Percentiles rank a stretch among this genome's conserved stretches.
Conservation (phyloP, 1,139 yeast species). For the Scheffersomyces segobiensis region DNA sequence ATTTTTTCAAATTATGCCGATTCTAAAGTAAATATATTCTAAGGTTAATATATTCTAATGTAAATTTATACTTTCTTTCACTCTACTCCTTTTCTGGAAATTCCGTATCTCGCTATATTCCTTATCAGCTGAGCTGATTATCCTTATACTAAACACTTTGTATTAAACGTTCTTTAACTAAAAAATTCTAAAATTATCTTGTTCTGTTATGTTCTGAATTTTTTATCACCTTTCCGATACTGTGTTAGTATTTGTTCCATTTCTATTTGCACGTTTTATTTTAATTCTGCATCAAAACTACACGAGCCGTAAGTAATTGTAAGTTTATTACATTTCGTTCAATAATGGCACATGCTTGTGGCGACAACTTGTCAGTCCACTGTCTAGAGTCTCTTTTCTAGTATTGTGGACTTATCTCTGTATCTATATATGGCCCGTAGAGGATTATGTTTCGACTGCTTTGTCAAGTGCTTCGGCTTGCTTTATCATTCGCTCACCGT, state of each 20-base stretch:
- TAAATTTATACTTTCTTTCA: too few relatives aligned
- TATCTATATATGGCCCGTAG: background rate
- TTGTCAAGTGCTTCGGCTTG: background rate
- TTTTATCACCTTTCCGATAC: too few relatives aligned
- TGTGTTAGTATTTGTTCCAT: background rate
- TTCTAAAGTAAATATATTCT: too few relatives aligned
- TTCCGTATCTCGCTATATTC: too few relatives aligned
- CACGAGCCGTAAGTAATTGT: background rate
- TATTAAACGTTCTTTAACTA: too few relatives aligned
- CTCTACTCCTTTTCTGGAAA: too few relatives aligned
- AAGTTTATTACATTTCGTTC: background rate
- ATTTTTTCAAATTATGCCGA: too few relatives aligned
- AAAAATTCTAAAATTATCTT: too few relatives aligned
- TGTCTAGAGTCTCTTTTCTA: background rate
- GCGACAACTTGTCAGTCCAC: background rate
- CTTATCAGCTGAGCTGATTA: too few relatives aligned
- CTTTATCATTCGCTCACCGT: conserved; percentile 7
- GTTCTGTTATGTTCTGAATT: too few relatives aligned
- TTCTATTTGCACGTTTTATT: background rate
- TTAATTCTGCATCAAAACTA: background rate
- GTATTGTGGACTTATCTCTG: background rate
- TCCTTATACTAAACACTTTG: too few relatives aligned
- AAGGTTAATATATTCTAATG: too few relatives aligned
- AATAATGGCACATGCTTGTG: background rate
- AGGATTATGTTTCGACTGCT: background rate